phyloP scores from a whole-genome alignment of 108 stramenopile species.

The Chaetoceros tenuissimus region DNA sequence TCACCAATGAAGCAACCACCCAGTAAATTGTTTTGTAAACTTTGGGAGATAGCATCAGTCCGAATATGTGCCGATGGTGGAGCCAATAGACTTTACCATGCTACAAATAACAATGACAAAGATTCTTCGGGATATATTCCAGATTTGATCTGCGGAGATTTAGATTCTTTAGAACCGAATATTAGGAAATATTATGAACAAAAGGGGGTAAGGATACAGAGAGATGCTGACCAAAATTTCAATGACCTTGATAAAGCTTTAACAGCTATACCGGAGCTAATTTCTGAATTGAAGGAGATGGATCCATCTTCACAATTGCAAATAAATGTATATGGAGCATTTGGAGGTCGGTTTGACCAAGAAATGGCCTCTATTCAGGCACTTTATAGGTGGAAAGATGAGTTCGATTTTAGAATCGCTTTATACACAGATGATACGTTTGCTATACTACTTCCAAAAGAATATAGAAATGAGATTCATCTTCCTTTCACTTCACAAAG shows the following conservation, averaged over 20 bases:
- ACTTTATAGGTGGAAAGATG: conserved; percentile 47
- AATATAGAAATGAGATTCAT: conserved; percentile 29
- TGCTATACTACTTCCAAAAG: conserved; percentile 46
- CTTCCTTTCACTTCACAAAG: conserved; percentile 25
- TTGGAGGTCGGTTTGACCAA: conserved; percentile 85
- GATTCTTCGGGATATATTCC: conserved; percentile 35
- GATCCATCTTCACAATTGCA: conserved; percentile 1
- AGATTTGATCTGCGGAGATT: conserved; percentile 83
- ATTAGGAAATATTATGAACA: conserved; percentile 60
- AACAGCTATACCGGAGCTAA: conserved; percentile 5
- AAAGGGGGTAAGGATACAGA: conserved; percentile 37
- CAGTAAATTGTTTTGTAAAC: conserved; percentile 25
- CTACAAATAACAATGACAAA: conserved; percentile 14
- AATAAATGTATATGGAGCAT: conserved; percentile 64
- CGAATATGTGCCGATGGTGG: conserved; percentile 94
- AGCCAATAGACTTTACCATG: conserved; percentile 86
- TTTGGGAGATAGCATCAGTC: conserved; percentile 49
- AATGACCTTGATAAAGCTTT: conserved; percentile 85
- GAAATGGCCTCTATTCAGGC: conserved; percentile 77
- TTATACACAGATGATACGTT: conserved; percentile 67
- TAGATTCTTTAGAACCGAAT: conserved; percentile 73
- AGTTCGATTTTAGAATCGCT: conserved; percentile 31
- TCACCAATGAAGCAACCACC: conserved; percentile 30
- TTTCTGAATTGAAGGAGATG: neutral
- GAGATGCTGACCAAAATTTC: conserved; percentile 63